Base-by-base conservation (phyloP, 176 grass and related monocot genomes). In the Raddia guianensis region DNA sequence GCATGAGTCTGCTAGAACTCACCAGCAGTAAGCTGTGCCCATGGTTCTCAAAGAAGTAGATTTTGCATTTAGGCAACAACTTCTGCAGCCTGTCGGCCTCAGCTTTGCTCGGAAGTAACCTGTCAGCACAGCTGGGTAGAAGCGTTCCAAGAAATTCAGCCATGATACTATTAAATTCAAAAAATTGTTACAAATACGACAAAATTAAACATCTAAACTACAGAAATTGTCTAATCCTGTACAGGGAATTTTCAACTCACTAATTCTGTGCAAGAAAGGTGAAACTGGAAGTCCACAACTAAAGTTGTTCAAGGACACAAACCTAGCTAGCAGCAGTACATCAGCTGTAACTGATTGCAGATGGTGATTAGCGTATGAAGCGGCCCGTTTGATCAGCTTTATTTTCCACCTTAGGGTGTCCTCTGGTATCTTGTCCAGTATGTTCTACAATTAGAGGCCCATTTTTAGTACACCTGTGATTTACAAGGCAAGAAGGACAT, bases 11-110 rank as follows among this genome's bases (percentile, higher is more conserved):
- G 47, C 10, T 76, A 70, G 49, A 89, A 59, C 74, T 75, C 84
- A 91, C 91, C 89, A 94, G 16, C 35, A 94, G 59, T 81, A 94
- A 85, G 70, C 84, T 84, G 70, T 94, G 91, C 6, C 91, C 91
- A 74, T 94, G 89, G 52, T 89, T 87, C 65, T 86, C 64, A 20
- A 88, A 94, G 40, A 88, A 94, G 86, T 56, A 87, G 18, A 86
- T 53, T 74, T 81, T 91, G 80, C 91, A 91, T 78, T 89, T 80
- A 10, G 60, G 63, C 70, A 91, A 32, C 40, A 60, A 44, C 45
- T 77, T 91, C 43, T 91, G 91, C 44, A 94, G 83, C 56, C 86
- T 91, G 34, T 81, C 33, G 32, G 86, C 91, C 89, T 94, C 91
- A 51, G 21, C 70, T 82, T 91, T 91, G 63, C 88, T 94, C 55